Conservation (phyloP, 768 basidiomycete species). For the Mrakia gelida region DNA sequence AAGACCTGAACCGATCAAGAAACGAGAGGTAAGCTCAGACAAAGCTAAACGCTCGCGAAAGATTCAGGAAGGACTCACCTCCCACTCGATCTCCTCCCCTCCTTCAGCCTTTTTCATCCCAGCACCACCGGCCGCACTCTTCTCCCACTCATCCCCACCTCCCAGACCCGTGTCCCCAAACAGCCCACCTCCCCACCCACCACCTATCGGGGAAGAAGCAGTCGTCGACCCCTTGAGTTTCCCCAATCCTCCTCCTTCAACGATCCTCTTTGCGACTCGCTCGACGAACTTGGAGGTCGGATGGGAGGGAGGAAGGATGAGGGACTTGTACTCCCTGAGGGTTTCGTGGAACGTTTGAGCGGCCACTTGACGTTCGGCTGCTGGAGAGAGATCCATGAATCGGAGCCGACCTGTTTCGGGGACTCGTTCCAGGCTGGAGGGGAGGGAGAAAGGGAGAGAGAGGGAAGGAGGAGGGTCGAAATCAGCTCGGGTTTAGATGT, state of each 20-base stretch:
- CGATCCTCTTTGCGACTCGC: constrained; percentile 62
- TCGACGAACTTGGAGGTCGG: constrained; percentile 64
- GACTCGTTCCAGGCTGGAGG: constrained; percentile 70
- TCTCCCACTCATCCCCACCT: constrained; percentile 34
- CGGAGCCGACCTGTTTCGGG: constrained; percentile 82
- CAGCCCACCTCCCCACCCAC: not conserved
- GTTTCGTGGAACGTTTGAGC: constrained; percentile 46
- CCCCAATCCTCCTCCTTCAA: constrained; percentile 70
- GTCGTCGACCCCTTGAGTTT: constrained; percentile 47
- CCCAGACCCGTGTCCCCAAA: constrained; percentile 26
- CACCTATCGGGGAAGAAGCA: constrained; percentile 1
- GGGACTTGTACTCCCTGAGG: constrained; percentile 52
- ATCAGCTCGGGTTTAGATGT: not conserved
- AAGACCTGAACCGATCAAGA: constrained; percentile 59
- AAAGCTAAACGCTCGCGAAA: constrained; percentile 6
- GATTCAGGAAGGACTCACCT: constrained; percentile 36
- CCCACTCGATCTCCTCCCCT: constrained; percentile 43
- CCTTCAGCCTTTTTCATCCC: not conserved
- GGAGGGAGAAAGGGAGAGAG: not conserved
- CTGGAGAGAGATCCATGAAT: constrained; percentile 72
- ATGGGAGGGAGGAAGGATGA: constrained; percentile 64
- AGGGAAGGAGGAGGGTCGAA: not conserved
- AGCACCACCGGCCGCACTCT: not conserved
- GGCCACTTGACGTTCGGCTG: constrained; percentile 56
- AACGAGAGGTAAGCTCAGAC: no score